Percentiles rank a stretch among this genome's conserved stretches.
phyloP scores from a whole-genome alignment of 202 grass and related monocot genomes.

The Eragrostis tef region DNA sequence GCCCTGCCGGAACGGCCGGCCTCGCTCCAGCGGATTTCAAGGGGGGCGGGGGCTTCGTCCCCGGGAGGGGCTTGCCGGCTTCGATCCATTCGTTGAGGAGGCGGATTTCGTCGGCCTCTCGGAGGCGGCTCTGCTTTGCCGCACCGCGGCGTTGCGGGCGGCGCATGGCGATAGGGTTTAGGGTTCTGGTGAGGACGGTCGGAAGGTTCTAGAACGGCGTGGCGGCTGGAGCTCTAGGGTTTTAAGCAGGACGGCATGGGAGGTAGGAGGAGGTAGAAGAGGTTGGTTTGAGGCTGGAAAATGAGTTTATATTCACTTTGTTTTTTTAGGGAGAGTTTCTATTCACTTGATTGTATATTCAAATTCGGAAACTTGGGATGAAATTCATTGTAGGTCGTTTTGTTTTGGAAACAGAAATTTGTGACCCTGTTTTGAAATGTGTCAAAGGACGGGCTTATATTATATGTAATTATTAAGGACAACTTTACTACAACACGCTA shows the following conservation, averaged over 20 bases:
- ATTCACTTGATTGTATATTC: too few relatives aligned
- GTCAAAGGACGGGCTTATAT: too few relatives aligned
- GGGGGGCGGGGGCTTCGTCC: conserved; percentile 71
- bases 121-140: conserved; percentile 54
- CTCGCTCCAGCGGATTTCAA: conserved; percentile 1
- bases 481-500: too few relatives aligned
- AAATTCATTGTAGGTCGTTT: too few relatives aligned
- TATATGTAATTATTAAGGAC: too few relatives aligned
- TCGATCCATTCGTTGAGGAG: conserved; percentile 78
- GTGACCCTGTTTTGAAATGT: too few relatives aligned
- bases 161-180: conserved; percentile 66
- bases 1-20: not conserved
- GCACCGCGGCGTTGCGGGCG: conserved; percentile 43
- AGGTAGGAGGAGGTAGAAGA: not conserved
- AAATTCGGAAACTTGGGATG: too few relatives aligned
- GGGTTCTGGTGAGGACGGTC: conserved; percentile 9
- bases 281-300: not conserved
- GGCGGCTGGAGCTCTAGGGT: not conserved
- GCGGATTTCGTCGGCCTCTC: conserved; percentile 65
- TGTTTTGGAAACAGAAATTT: too few relatives aligned
- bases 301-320: too few relatives aligned
- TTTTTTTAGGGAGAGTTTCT: too few relatives aligned
- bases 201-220: conserved; percentile 33
- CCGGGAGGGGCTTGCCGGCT: conserved; percentile 62
- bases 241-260: not conserved